These are phyloP conservation scores for Hygrocybe punicea DNA, from an alignment of 768 basidiomycete genomes.

Conservation along the genomic window DNA sequence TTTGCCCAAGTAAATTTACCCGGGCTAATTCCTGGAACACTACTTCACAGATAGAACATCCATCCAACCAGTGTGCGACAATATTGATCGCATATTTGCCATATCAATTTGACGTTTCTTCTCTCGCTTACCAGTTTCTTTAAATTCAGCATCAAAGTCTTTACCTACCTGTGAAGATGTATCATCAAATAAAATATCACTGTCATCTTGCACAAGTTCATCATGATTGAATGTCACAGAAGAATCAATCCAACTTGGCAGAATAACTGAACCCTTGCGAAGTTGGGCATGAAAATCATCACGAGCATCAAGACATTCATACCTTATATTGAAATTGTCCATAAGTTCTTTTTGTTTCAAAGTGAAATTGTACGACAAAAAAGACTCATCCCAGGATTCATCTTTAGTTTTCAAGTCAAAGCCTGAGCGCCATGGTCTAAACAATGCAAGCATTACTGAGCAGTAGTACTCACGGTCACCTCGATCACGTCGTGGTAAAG, in stretches of 20 bases:
- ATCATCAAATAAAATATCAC: no score
- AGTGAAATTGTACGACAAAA: slow-evolving; percentile 15
- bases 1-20: not conserved
- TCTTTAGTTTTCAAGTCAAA: slow-evolving; percentile 19
- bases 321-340: slow-evolving; percentile 30
- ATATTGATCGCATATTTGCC: not conserved
- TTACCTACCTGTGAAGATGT: not conserved
- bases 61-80: slow-evolving; percentile 1
- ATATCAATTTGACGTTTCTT: not conserved
- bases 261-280: no score
- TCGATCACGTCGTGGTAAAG: slow-evolving; percentile 29
- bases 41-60: not conserved
- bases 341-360: slow-evolving; percentile 17
- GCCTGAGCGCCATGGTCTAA: slow-evolving; percentile 31
- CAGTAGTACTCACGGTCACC: slow-evolving; percentile 33
- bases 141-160: not conserved
- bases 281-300: not conserved
- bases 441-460: slow-evolving; percentile 29
- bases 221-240: no score
- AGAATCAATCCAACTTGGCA: no score
- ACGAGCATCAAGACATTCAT: slow-evolving; percentile 36
- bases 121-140: not conserved
- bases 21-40: not conserved
- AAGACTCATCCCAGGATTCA: slow-evolving; percentile 27
- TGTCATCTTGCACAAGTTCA: no score